phyloP scores from a whole-genome alignment of 1,284 basidiomycete genomes.

The Farysia itapuensis region DNA sequence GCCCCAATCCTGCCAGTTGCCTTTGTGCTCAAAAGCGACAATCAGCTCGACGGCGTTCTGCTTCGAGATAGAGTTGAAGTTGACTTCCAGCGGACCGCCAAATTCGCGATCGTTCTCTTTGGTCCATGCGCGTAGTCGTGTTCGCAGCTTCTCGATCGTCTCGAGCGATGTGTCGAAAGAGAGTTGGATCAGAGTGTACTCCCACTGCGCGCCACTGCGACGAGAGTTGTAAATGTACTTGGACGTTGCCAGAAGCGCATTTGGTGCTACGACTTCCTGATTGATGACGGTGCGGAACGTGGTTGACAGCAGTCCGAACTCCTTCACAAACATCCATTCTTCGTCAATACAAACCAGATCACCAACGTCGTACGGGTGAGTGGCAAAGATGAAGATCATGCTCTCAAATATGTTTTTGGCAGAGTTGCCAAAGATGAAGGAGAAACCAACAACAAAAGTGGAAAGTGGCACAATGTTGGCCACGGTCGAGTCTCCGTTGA shows the following conservation, averaged over 20 bases:
- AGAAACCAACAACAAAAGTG: slow-evolving; percentile 67
- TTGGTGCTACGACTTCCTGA: slow-evolving; percentile 76
- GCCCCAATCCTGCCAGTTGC: slow-evolving; percentile 86
- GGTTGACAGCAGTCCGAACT: slow-evolving; percentile 77
- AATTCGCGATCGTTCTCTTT: slow-evolving; percentile 68
- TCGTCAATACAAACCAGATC: slow-evolving; percentile 59
- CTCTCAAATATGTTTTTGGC: slow-evolving; percentile 76
- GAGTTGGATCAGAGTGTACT: slow-evolving; percentile 65
- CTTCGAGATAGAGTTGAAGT: slow-evolving; percentile 57
- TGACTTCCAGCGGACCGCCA: slow-evolving; percentile 53
- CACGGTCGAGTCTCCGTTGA: slow-evolving; percentile 71
- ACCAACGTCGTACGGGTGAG: slow-evolving; percentile 59
- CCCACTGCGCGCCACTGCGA: slow-evolving; percentile 67
- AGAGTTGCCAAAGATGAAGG: slow-evolving; percentile 71
- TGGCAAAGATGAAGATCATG: slow-evolving; percentile 72
- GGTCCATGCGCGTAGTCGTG: slow-evolving; percentile 68
- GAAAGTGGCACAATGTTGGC: slow-evolving; percentile 78
- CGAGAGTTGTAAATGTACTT: slow-evolving; percentile 71
- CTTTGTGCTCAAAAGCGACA: slow-evolving; percentile 75
- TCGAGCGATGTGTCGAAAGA: slow-evolving; percentile 58
- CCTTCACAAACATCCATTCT: slow-evolving; percentile 58
- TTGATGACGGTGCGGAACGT: slow-evolving; percentile 77
- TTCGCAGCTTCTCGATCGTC: slow-evolving; percentile 69
- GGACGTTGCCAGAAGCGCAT: slow-evolving; percentile 71
- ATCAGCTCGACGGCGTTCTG: slow-evolving; percentile 49